A percentile compares a stretch with the other conserved stretches of the same genome.
Evolutionary conservation across 83 land plant genomes (phyloP).

Genomic region (Diphasiastrum complanatum): DNA sequence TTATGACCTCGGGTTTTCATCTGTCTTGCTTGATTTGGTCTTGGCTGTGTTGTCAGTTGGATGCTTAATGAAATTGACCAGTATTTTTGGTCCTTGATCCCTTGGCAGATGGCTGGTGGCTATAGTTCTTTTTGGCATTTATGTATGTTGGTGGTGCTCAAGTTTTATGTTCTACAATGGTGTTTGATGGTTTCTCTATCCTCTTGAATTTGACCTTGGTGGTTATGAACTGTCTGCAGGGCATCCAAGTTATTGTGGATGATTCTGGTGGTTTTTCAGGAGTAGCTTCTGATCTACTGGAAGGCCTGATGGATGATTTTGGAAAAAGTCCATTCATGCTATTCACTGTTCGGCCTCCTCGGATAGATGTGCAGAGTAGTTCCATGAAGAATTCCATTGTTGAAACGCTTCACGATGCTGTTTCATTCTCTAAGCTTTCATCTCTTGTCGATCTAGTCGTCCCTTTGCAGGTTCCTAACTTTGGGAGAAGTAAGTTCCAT

Average conservation of each 20-base stretch:
- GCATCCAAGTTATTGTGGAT: slow-evolving; percentile 72
- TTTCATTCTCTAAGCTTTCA: slow-evolving; percentile 61
- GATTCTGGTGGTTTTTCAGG: slow-evolving; percentile 79
- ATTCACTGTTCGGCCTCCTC: slow-evolving; percentile 44
- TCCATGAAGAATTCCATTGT: slow-evolving; percentile 23
- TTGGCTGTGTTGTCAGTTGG: no score
- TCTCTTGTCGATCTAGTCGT: slow-evolving; percentile 48
- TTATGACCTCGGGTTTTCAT: no score
- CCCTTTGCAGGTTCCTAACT: slow-evolving; percentile 58
- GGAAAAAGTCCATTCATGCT: slow-evolving; percentile 46
- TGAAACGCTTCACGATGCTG: slow-evolving; percentile 63
- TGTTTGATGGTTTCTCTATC: no score
- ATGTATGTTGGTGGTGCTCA: no score
- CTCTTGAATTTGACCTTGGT: no score
- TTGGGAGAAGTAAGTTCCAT: slow-evolving; percentile 44
- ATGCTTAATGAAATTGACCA: no score
- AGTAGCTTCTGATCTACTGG: slow-evolving; percentile 62
- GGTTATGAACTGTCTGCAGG: no score
- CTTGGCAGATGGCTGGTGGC: no score
- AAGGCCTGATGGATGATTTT: slow-evolving; percentile 61
- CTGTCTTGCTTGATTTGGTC: no score
- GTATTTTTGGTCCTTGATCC: no score
- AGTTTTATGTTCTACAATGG: no score
- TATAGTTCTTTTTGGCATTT: no score
- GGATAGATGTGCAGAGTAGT: background rate